Percentiles rank a stretch among this genome's conserved stretches.
Evolutionary conservation across 2,329 filamentous ascomycete genomes (phyloP).

Genomic region (Didymella lethalis): DNA sequence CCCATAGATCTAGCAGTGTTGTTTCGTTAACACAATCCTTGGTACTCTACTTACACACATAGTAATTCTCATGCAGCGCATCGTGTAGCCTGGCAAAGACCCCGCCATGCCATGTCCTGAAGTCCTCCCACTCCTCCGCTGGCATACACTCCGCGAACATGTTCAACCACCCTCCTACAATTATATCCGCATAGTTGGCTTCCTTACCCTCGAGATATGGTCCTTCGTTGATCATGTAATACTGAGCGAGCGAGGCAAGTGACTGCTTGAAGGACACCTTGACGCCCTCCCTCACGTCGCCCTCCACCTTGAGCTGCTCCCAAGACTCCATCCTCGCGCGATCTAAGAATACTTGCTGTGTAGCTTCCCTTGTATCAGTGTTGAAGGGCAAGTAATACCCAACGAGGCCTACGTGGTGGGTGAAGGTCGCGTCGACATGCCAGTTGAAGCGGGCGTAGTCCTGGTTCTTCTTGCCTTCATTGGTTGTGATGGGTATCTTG

Average conservation of each 20-base stretch:
- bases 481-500: slow-evolving; percentile 48
- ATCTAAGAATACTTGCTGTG: slow-evolving; percentile 58
- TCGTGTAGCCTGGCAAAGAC: slow-evolving; percentile 61
- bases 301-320: slow-evolving; percentile 51
- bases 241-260: slow-evolving; percentile 54
- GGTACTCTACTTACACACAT: slow-evolving; percentile 22
- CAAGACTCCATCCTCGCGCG: slow-evolving; percentile 56
- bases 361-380: slow-evolving; percentile 55
- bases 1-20: background rate
- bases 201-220: slow-evolving; percentile 59
- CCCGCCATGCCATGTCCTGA: slow-evolving; percentile 60
- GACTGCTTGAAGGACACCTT: slow-evolving; percentile 52
- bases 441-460: slow-evolving; percentile 59
- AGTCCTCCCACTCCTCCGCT: slow-evolving; percentile 57
- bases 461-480: slow-evolving; percentile 48
- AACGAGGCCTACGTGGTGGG: slow-evolving; percentile 54
- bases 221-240: slow-evolving; percentile 55
- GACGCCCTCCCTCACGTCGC: slow-evolving; percentile 53
- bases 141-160: slow-evolving; percentile 56
- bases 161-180: slow-evolving; percentile 65
- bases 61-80: slow-evolving; percentile 45
- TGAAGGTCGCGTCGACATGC: slow-evolving; percentile 64
- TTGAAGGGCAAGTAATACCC: slow-evolving; percentile 59
- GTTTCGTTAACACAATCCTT: too few species aligned
- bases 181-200: slow-evolving; percentile 64